Evolutionary conservation across 208 protist genomes (phyloP).

Genomic region (Acanthamoeba lenticulata): DNA sequence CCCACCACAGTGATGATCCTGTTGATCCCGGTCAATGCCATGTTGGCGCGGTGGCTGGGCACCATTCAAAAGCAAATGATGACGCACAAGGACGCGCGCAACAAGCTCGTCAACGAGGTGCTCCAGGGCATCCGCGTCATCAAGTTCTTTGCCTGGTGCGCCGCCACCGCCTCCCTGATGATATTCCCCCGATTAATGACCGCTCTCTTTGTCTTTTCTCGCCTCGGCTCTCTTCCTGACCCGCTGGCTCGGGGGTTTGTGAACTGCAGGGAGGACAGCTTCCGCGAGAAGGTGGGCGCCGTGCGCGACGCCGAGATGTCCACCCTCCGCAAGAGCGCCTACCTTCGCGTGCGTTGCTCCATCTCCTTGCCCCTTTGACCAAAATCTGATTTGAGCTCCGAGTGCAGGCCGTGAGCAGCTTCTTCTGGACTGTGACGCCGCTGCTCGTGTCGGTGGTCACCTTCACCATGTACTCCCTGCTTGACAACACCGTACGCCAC

Average conservation of each 20-base stretch:
- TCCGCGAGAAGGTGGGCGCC: slow-evolving; percentile 58
- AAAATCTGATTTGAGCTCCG: slow-evolving; percentile 21
- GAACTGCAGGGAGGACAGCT: slow-evolving; percentile 67
- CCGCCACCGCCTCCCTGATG: not conserved
- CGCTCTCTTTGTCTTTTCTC: not conserved
- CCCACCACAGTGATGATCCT: slow-evolving; percentile 72
- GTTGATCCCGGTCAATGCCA: slow-evolving; percentile 77
- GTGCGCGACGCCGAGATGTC: not conserved
- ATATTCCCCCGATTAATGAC: not conserved
- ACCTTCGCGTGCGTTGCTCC: not conserved
- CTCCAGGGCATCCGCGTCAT: slow-evolving; percentile 92
- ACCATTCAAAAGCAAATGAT: slow-evolving; percentile 70
- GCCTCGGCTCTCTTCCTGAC: not conserved
- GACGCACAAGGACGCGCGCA: slow-evolving; percentile 68
- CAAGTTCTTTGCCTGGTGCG: slow-evolving; percentile 92
- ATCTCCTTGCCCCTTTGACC: not conserved
- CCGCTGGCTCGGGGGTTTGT: not conserved
- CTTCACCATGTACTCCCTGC: slow-evolving; percentile 72
- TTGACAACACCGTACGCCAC: not conserved
- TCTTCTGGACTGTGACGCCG: slow-evolving; percentile 67
- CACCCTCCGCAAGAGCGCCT: slow-evolving; percentile 45
- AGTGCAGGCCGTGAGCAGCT: slow-evolving; percentile 45
- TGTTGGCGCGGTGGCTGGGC: not conserved
- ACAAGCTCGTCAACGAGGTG: slow-evolving; percentile 88
- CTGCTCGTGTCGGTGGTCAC: slow-evolving; percentile 75